A percentile compares a stretch with the other conserved stretches of the same genome.
Evolutionary conservation across 2,329 filamentous ascomycete species (phyloP).

Genomic region (Neospermospora avenae): DNA sequence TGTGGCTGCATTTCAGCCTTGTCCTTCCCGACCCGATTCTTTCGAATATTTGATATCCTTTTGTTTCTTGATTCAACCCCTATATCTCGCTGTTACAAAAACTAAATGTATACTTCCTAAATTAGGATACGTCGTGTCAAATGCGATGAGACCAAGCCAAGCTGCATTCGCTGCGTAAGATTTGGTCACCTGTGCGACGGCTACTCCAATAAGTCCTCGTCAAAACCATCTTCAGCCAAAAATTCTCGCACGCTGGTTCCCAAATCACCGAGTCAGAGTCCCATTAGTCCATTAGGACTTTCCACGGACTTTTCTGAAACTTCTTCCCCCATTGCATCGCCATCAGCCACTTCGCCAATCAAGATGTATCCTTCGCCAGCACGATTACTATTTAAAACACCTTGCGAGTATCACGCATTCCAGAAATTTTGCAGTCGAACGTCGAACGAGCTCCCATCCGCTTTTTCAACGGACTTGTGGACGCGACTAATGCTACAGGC

Average conservation of each 20-base stretch:
- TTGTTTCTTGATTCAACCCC: not conserved
- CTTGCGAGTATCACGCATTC: slow-evolving; percentile 21
- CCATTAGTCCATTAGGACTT: not conserved
- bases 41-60: not conserved
- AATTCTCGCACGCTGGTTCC: slow-evolving; percentile 20
- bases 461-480: slow-evolving; percentile 17
- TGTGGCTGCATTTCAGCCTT: not conserved
- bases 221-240: slow-evolving; percentile 13
- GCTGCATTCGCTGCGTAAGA: slow-evolving; percentile 31
- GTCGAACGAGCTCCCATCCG: slow-evolving; percentile 15
- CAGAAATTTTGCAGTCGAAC: slow-evolving; percentile 21
- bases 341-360: not conserved
- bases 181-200: slow-evolving; percentile 35
- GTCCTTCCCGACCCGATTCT: not conserved
- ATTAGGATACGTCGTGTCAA: slow-evolving; percentile 34
- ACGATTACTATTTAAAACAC: slow-evolving; percentile 15
- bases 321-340: not conserved
- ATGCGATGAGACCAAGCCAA: slow-evolving; percentile 35
- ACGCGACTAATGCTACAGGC: slow-evolving; percentile 20
- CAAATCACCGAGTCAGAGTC: slow-evolving; percentile 12
- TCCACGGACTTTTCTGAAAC: not conserved
- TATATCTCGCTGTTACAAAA: not conserved
- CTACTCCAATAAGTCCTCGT: slow-evolving; percentile 25
- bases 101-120: slow-evolving; percentile 5
- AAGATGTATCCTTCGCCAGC: slow-evolving; percentile 16